These are phyloP conservation scores for Cercis canadensis DNA, from an alignment of 306 rosid genomes.

Conservation along the genomic window DNA sequence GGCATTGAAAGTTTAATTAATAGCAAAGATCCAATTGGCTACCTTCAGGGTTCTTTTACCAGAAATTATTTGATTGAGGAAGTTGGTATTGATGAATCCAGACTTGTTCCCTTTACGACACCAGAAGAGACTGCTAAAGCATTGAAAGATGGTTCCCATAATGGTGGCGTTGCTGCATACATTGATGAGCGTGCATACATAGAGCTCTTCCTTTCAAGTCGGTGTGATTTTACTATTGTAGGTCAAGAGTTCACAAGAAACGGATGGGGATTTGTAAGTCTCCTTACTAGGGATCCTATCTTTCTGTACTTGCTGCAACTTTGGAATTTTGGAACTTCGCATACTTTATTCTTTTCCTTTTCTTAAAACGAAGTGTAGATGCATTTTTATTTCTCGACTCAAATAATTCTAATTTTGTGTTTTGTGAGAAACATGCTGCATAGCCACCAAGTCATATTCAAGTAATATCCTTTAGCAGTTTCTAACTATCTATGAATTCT, in stretches of 20 bases:
- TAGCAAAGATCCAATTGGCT: conserved; percentile 80
- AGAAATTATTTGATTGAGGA: conserved; percentile 70
- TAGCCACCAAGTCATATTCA: background rate
- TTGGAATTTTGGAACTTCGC: background rate
- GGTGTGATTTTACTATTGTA: conserved; percentile 71
- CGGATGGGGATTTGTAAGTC: conserved; percentile 99
- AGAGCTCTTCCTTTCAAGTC: conserved; percentile 89
- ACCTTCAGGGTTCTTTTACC: conserved; percentile 81
- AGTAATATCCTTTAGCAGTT: background rate
- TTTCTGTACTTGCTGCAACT: background rate
- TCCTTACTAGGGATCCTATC: conserved; percentile 16
- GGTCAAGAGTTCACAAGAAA: conserved; percentile 96
- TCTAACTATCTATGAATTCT: background rate
- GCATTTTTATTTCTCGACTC: conserved; percentile 7
- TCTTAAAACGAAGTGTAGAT: background rate
- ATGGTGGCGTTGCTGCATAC: conserved; percentile 86
- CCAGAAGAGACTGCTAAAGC: conserved; percentile 73
- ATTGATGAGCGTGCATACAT: conserved; percentile 86
- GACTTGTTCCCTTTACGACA: conserved; percentile 72
- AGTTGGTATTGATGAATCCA: conserved; percentile 64
- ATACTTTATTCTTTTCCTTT: background rate
- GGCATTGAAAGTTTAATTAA: conserved; percentile 75
- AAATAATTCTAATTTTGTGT: background rate
- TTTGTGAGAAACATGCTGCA: background rate
- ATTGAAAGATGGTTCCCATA: conserved; percentile 67